Percentiles rank a stretch among this genome's conserved stretches.
Conservation (phyloP, 1,139 yeast genomes). For the Suhomyces chickasaworum region DNA sequence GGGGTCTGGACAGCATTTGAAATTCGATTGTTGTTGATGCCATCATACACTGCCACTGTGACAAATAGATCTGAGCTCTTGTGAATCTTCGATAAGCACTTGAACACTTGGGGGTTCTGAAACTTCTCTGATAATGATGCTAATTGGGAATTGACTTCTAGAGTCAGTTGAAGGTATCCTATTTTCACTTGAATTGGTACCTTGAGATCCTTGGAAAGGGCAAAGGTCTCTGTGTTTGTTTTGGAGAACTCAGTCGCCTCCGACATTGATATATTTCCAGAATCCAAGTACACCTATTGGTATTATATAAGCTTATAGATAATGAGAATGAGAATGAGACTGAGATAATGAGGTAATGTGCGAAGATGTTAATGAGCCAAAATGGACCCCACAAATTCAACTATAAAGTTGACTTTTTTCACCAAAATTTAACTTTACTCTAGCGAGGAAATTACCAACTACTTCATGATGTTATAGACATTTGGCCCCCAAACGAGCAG, state of each 20-base stretch:
- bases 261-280: constrained; percentile 1
- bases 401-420: too few relatives aligned
- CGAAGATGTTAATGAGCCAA: not conserved
- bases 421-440: too few relatives aligned
- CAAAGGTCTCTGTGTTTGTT: constrained; percentile 54
- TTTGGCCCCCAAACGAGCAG: too few relatives aligned
- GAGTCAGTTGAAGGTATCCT: constrained; percentile 18
- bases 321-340: too few relatives aligned
- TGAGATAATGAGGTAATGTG: not conserved
- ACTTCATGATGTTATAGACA: too few relatives aligned
- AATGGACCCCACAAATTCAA: too few relatives aligned
- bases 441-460: too few relatives aligned
- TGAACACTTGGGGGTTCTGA: constrained; percentile 53
- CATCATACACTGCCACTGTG: constrained; percentile 58
- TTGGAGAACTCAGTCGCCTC: constrained; percentile 10
- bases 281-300: too few relatives aligned
- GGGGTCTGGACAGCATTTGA: constrained; percentile 70
- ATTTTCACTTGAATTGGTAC: constrained; percentile 48
- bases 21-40: constrained; percentile 58
- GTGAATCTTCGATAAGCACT: constrained; percentile 52
- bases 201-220: constrained; percentile 71
- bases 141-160: constrained; percentile 13
- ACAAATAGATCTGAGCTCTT: constrained; percentile 63
- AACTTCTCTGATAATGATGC: constrained; percentile 50
- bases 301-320: too few relatives aligned